Percentiles rank a stretch among this genome's conserved stretches.
phyloP scores from a whole-genome alignment of 305 asterid genomes.

The Rubia peregrina region DNA sequence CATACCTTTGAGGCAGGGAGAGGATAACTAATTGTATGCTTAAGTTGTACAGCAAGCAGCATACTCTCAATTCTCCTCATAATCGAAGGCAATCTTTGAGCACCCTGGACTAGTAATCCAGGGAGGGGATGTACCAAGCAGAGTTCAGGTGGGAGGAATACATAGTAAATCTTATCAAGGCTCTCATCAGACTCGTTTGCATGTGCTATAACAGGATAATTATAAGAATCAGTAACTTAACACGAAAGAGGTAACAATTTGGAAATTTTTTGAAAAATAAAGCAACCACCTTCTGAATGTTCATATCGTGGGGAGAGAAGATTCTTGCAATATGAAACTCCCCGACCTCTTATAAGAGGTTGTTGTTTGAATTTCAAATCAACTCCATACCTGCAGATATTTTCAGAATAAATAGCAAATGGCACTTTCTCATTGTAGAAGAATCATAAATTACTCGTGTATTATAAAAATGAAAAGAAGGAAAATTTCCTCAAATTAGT shows the following conservation, averaged over 20 bases:
- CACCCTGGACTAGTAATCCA: constrained; percentile 90
- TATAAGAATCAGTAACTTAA: constrained; percentile 20
- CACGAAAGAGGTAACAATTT: constrained; percentile 20
- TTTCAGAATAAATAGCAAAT: constrained; percentile 29
- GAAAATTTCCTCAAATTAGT: background rate
- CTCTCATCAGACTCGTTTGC: constrained; percentile 67
- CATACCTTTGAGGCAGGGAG: constrained; percentile 75
- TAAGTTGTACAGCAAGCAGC: constrained; percentile 93
- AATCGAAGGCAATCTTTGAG: constrained; percentile 95
- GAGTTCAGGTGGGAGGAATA: constrained; percentile 97
- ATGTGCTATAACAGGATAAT: constrained; percentile 35
- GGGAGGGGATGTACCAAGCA: constrained; percentile 95
- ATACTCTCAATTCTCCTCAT: constrained; percentile 96
- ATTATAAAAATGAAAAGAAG: constrained; percentile 10
- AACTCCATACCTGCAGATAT: constrained; percentile 76
- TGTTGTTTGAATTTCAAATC: constrained; percentile 69
- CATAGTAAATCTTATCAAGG: constrained; percentile 86
- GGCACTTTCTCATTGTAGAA: constrained; percentile 23
- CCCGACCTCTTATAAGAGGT: constrained; percentile 91
- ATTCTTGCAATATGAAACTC: constrained; percentile 98
- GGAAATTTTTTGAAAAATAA: constrained; percentile 15
- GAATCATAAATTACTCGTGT: constrained; percentile 23
- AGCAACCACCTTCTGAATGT: constrained; percentile 66
- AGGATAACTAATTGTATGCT: constrained; percentile 61
- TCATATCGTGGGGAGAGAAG: constrained; percentile 94